A percentile compares a stretch with the other conserved stretches of the same genome.
These are phyloP conservation scores for Secale cereale DNA, from an alignment of 176 grass and related monocot species.

Conservation along the genomic window DNA sequence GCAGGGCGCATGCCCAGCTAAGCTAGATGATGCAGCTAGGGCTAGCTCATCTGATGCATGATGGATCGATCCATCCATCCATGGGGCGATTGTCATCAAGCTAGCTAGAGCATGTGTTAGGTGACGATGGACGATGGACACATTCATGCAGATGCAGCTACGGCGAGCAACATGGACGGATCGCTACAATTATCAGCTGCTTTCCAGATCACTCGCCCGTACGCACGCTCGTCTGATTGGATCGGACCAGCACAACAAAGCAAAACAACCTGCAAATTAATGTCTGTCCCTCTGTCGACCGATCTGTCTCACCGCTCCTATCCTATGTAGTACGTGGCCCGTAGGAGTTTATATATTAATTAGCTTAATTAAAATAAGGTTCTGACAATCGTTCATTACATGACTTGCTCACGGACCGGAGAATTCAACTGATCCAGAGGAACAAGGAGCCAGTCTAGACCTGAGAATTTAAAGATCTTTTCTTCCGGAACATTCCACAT, in stretches of 20 bases:
- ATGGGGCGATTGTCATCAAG: background rate
- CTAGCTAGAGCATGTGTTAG: background rate
- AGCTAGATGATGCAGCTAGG: background rate
- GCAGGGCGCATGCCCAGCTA: background rate
- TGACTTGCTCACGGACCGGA: too few species aligned
- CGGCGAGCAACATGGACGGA: background rate
- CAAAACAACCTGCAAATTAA: background rate
- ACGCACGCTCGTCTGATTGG: background rate
- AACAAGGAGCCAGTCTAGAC: too few species aligned
- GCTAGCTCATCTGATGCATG: background rate
- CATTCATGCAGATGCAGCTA: background rate
- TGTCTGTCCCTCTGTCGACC: background rate
- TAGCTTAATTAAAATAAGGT: too few species aligned
- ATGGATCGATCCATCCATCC: background rate
- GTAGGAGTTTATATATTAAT: too few species aligned
- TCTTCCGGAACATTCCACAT: too few species aligned
- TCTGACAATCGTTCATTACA: too few species aligned
- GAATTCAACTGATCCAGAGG: too few species aligned
- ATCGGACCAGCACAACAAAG: background rate
- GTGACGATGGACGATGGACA: background rate
- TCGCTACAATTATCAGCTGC: background rate
- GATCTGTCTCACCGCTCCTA: background rate
- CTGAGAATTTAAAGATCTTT: too few species aligned
- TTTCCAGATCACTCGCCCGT: slow-evolving; percentile 3
- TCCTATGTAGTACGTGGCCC: too few species aligned